Percentiles rank a stretch among this genome's conserved stretches.
phyloP scores from a whole-genome alignment of 345 rosid species.

The Populus tremula region DNA sequence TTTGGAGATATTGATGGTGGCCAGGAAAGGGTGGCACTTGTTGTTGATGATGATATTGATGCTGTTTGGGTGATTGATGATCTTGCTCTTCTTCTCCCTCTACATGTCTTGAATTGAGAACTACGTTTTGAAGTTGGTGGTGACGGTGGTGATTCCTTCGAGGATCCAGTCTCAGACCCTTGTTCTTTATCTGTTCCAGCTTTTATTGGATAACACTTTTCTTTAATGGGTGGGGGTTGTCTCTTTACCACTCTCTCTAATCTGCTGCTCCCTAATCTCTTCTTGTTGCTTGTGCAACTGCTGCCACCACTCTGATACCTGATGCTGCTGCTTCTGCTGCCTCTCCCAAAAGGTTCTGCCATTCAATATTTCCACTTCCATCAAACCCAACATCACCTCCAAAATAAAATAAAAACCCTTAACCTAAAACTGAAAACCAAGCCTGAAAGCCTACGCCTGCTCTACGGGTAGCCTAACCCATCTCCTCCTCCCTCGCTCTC shows the following conservation, averaged over 20 bases:
- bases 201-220: slow-evolving; percentile 32
- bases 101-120: slow-evolving; percentile 29
- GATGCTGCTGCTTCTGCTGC: slow-evolving; percentile 27
- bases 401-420: neutral
- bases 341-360: slow-evolving; percentile 46
- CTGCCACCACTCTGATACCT: slow-evolving; percentile 44
- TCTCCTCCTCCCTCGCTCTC: slow-evolving; percentile 25
- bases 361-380: slow-evolving; percentile 50
- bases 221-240: slow-evolving; percentile 18
- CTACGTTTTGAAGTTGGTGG: neutral
- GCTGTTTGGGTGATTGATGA: neutral
- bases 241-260: slow-evolving; percentile 7
- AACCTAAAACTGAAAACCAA: slow-evolving; percentile 11
- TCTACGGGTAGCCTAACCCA: slow-evolving; percentile 43
- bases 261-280: slow-evolving; percentile 26
- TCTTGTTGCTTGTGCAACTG: slow-evolving; percentile 41
- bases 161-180: slow-evolving; percentile 56
- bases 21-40: neutral
- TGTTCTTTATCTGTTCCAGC: slow-evolving; percentile 51
- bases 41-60: slow-evolving; percentile 5
- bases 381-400: slow-evolving; percentile 19
- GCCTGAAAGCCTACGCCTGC: slow-evolving; percentile 3
- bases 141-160: slow-evolving; percentile 41
- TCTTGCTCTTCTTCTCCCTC: slow-evolving; percentile 14
- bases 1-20: slow-evolving; percentile 19